Percentiles rank a stretch among this genome's conserved stretches.
phyloP scores from a whole-genome alignment of 2,329 filamentous ascomycete genomes.

The Fusarium papillatum region DNA sequence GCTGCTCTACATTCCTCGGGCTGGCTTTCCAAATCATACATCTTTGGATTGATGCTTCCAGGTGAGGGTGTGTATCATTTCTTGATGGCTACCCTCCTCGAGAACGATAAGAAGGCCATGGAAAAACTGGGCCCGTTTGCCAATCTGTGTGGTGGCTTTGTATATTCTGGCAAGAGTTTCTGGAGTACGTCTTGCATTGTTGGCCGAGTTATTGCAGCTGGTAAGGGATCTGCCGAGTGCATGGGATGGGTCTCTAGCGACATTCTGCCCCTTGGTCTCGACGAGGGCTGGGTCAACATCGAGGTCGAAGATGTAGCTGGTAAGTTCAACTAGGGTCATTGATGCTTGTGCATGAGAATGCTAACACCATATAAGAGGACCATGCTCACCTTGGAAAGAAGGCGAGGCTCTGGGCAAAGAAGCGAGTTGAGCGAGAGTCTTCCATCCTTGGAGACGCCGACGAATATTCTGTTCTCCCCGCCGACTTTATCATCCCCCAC shows the following conservation, averaged over 20 bases:
- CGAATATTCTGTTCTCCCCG: slow-evolving; percentile 66
- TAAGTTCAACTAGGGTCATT: slow-evolving; percentile 46
- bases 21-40: slow-evolving; percentile 77
- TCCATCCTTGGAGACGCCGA: slow-evolving; percentile 71
- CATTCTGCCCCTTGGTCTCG: slow-evolving; percentile 63
- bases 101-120: slow-evolving; percentile 73
- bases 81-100: slow-evolving; percentile 75
- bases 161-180: slow-evolving; percentile 74
- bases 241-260: slow-evolving; percentile 79
- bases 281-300: slow-evolving; percentile 72
- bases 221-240: slow-evolving; percentile 72
- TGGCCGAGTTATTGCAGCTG: slow-evolving; percentile 74
- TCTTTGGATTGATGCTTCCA: slow-evolving; percentile 75
- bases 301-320: slow-evolving; percentile 67
- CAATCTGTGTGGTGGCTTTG: slow-evolving; percentile 74
- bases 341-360: not conserved
- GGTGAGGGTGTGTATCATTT: slow-evolving; percentile 74
- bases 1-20: slow-evolving; percentile 71
- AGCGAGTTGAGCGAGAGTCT: slow-evolving; percentile 70
- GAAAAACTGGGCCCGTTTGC: slow-evolving; percentile 70
- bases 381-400: slow-evolving; percentile 64
- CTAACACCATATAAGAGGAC: slow-evolving; percentile 56
- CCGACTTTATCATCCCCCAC: slow-evolving; percentile 73
- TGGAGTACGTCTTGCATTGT: slow-evolving; percentile 78
- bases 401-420: slow-evolving; percentile 73